These are phyloP conservation scores for Diaporthe sp. DNA, from an alignment of 2,329 filamentous ascomycete species.

Conservation along the genomic window DNA sequence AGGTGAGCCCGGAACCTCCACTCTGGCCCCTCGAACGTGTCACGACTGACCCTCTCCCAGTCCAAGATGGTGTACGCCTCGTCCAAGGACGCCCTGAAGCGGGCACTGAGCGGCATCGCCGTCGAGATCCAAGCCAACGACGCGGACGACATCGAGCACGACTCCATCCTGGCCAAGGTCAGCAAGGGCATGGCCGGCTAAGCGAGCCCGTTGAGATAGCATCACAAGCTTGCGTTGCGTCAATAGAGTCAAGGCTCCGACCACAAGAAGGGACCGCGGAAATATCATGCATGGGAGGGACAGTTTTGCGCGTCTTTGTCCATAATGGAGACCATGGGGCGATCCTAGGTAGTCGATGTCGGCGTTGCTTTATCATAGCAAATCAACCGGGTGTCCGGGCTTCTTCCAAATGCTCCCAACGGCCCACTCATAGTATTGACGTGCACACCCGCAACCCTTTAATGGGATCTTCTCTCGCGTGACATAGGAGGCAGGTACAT, in stretches of 20 bases:
- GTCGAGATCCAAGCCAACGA: conserved; percentile 89
- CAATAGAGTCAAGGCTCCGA: conserved; percentile 35
- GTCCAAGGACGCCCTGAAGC: conserved; percentile 89
- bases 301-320: conserved; percentile 38
- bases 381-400: conserved; percentile 38
- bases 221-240: conserved; percentile 37
- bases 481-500: neutral
- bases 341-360: conserved; percentile 36
- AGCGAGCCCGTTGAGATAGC: conserved; percentile 11
- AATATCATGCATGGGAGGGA: conserved; percentile 33
- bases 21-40: conserved; percentile 42
- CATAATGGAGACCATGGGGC: conserved; percentile 39
- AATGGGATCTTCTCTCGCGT: neutral
- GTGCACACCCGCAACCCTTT: neutral
- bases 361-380: conserved; percentile 41
- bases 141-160: conserved; percentile 84
- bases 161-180: conserved; percentile 76
- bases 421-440: neutral
- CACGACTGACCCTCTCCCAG: conserved; percentile 56
- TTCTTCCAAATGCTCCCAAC: conserved; percentile 10
- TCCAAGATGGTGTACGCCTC: conserved; percentile 93
- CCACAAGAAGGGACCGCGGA: conserved; percentile 2
- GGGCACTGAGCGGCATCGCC: conserved; percentile 81
- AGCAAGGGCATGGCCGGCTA: conserved; percentile 70
- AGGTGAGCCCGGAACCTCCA: conserved; percentile 65